Base-by-base conservation (phyloP, 2,329 filamentous ascomycete species). In the Cladosporium austrohemisphaericum region DNA sequence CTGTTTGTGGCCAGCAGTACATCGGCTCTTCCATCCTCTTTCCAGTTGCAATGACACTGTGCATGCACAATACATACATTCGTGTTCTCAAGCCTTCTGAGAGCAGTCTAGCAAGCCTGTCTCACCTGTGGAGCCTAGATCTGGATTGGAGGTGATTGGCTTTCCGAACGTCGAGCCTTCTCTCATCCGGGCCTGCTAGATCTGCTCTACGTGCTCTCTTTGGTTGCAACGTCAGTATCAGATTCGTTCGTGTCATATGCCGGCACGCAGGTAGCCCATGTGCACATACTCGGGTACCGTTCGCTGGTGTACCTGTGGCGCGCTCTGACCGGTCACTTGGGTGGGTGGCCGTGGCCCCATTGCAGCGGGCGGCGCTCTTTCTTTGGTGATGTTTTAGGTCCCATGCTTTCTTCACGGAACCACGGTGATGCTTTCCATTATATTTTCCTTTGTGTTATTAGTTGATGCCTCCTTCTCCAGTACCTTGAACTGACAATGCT, bases 371-470 rank as follows among this genome's bases (percentile, higher is more conserved):
- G 31, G 33, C 8, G 44, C 26, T 47, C 33, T 29, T 37, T 38
- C 33, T 47, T 32, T 38, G 32, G 44, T 23, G 11, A 26, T 37
- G 25, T 47, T 22, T 47, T 25, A 47, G 44, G 44, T 47, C 33
- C 44, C 44, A 47, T 47, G 44, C 33, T 38, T 47, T 47, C 44
- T 47, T 47, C 44, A 47, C 44, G 33, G 25, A 22, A 19, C 23
- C 44, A 47, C 44, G 44, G 33, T 36, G 31, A 45, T 45, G 19
- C 41, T 36, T 41, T 31, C 38, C 38, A 31, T 28, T 28, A 20
- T 18, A 3, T 40, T 18, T 25, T 45, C 36, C 41, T 45, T 45
- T 19, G 5, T 10, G 13, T 35, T 26, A 11, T 26, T 26, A 11
- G 6, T 26, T 26, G 6, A 6, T 26, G n/a, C n/a, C n/a, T n/a